Percentiles rank a stretch among this genome's conserved stretches.
These are phyloP conservation scores for Teunomyces cretensis DNA, from an alignment of 805 yeast genomes.

Conservation along the genomic window DNA sequence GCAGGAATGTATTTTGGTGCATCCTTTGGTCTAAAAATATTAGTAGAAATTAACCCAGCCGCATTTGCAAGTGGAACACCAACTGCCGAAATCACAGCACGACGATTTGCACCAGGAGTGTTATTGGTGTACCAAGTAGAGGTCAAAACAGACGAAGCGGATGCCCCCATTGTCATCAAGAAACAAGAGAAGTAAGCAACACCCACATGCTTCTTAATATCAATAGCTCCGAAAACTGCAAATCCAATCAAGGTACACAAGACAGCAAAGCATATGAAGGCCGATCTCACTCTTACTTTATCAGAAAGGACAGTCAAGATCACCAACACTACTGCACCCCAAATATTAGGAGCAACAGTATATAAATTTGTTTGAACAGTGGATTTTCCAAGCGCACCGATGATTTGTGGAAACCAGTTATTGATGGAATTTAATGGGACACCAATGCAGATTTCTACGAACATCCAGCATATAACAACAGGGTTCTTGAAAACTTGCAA, in stretches of 20 bases:
- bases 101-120: conserved; percentile 44
- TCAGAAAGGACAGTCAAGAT: conserved; percentile 43
- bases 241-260: conserved; percentile 44
- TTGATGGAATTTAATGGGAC: conserved; percentile 50
- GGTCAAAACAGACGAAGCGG: conserved; percentile 49
- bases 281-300: conserved; percentile 35
- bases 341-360: conserved; percentile 50
- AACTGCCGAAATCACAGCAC: conserved; percentile 47
- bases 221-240: conserved; percentile 46
- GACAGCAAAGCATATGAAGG: conserved; percentile 39
- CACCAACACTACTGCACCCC: conserved; percentile 46
- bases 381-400: conserved; percentile 37
- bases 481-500: conserved; percentile 46
- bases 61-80: conserved; percentile 39
- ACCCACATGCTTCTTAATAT: conserved; percentile 35
- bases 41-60: conserved; percentile 32
- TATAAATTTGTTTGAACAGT: conserved; percentile 40
- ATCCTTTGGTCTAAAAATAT: conserved; percentile 30
- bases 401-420: conserved; percentile 51
- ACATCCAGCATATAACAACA: conserved; percentile 44
- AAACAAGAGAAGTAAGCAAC: conserved; percentile 45
- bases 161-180: conserved; percentile 49
- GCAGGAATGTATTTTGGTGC: conserved; percentile 34
- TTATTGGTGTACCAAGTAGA: conserved; percentile 54
- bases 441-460: conserved; percentile 45